Evolutionary conservation across 23 red algal genomes (phyloP).

Genomic region (Cyanidioschyzon merolae): DNA sequence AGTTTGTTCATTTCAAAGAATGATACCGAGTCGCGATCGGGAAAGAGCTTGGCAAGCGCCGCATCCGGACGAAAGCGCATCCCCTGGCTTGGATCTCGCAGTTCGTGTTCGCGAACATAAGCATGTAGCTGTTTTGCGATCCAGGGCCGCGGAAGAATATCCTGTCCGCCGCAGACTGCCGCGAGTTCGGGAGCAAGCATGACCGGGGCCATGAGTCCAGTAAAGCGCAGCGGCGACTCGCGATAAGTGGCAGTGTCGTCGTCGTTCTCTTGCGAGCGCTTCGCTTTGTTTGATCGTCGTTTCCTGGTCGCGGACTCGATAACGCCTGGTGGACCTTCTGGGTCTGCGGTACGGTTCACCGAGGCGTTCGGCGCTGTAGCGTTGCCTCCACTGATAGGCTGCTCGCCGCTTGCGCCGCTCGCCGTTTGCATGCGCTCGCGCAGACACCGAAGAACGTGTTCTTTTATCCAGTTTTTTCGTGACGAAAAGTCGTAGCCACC

Average conservation of each 20-base stretch:
- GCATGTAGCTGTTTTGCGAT: background rate
- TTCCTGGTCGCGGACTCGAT: background rate
- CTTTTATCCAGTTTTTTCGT: background rate
- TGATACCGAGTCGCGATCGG: background rate
- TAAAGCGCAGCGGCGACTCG: conserved; percentile 6
- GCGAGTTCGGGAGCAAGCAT: background rate
- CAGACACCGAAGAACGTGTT: background rate
- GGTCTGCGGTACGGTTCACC: background rate
- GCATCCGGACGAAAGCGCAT: background rate
- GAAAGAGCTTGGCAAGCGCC: background rate
- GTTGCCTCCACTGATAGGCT: background rate
- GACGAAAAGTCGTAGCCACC: background rate
- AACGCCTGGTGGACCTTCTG: background rate
- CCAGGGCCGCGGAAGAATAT: conserved; percentile 3
- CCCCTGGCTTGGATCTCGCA: background rate
- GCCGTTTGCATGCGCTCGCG: background rate
- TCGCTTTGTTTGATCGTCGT: background rate
- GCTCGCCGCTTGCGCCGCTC: background rate
- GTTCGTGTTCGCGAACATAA: background rate
- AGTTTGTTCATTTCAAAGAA: conserved; percentile 7
- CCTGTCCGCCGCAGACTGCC: background rate
- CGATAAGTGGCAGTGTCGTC: background rate
- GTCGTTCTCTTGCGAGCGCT: background rate
- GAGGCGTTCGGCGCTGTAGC: background rate
- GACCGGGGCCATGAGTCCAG: conserved; percentile 12